These are phyloP conservation scores for Tirmania nivea DNA, from an alignment of 495 filamentous ascomycete species.

Conservation along the genomic window DNA sequence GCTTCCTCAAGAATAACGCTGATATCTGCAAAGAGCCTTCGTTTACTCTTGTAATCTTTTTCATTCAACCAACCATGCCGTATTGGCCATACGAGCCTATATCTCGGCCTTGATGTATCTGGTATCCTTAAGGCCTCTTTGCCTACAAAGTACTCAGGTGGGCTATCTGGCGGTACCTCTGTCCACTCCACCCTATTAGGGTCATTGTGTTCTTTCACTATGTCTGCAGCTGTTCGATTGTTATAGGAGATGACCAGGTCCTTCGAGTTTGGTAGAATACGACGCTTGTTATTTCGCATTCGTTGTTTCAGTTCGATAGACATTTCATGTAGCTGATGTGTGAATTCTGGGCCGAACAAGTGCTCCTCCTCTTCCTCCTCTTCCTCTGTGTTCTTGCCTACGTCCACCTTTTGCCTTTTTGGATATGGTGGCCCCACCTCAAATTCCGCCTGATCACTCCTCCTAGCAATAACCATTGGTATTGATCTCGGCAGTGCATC, in stretches of 20 bases:
- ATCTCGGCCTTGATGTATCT: conserved; percentile 70
- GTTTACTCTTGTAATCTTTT: conserved; percentile 55
- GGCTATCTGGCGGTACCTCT: conserved; percentile 39
- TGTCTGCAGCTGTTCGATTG: conserved; percentile 52
- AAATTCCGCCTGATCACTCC: conserved; percentile 50
- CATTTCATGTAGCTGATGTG: conserved; percentile 58
- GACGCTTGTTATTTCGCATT: conserved; percentile 80
- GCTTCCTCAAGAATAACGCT: conserved; percentile 68
- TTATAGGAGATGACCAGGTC: conserved; percentile 89
- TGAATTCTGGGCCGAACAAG: conserved; percentile 64
- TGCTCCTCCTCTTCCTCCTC: conserved; percentile 40
- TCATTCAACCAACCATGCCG: conserved; percentile 76
- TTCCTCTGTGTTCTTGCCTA: conserved; percentile 22
- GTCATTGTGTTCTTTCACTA: conserved; percentile 84
- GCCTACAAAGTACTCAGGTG: conserved; percentile 51
- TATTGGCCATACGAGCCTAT: conserved; percentile 81
- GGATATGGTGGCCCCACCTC: conserved; percentile 74
- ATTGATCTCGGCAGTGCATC: conserved; percentile 86
- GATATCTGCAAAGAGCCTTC: conserved; percentile 63
- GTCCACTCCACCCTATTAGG: conserved; percentile 88
- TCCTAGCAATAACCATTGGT: conserved; percentile 77
- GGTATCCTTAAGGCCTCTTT: conserved; percentile 65
- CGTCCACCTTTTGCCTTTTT: conserved; percentile 59
- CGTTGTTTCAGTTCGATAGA: conserved; percentile 63
- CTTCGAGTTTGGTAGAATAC: conserved; percentile 85